phyloP scores from a whole-genome alignment of 2,329 filamentous ascomycete species.

The Diplodia intermedia region DNA sequence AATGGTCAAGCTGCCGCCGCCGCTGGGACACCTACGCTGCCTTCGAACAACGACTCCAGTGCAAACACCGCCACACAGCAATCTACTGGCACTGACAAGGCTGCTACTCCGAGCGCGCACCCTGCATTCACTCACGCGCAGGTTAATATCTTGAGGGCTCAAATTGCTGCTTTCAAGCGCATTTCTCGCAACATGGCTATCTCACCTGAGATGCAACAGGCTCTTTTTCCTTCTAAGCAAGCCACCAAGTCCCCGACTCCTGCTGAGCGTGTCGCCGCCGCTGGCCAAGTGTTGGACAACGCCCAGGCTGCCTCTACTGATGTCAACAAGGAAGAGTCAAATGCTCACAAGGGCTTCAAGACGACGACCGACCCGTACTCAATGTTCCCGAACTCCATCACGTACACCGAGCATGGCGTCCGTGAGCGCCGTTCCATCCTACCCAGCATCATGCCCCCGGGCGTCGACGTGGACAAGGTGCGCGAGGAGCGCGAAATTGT shows the following conservation, averaged over 20 bases:
- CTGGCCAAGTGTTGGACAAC: conserved; percentile 60
- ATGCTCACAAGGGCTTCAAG: conserved; percentile 62
- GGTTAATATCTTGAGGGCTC: conserved; percentile 76
- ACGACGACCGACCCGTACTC: conserved; percentile 60
- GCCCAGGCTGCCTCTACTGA: conserved; percentile 51
- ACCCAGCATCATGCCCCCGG: conserved; percentile 85
- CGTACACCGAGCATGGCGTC: conserved; percentile 78
- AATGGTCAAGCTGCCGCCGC: conserved; percentile 41
- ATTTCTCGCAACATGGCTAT: conserved; percentile 87
- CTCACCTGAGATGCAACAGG: conserved; percentile 78
- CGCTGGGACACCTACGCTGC: conserved; percentile 38
- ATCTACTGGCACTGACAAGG: conserved; percentile 51
- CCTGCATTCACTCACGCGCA: conserved; percentile 75
- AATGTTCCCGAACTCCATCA: conserved; percentile 65
- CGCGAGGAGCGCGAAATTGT: conserved; percentile 87
- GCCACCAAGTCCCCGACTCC: conserved; percentile 56
- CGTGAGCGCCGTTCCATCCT: conserved; percentile 80
- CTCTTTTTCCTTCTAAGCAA: conserved; percentile 77
- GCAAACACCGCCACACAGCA: conserved; percentile 39
- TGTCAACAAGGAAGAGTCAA: conserved; percentile 46
- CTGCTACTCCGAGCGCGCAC: conserved; percentile 38
- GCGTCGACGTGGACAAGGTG: conserved; percentile 84
- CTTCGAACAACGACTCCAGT: conserved; percentile 38
- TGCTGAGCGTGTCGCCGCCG: conserved; percentile 51
- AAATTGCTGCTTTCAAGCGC: conserved; percentile 91